Conservation (phyloP, 2,329 filamentous ascomycete species). For the Aspergillus latus region DNA sequence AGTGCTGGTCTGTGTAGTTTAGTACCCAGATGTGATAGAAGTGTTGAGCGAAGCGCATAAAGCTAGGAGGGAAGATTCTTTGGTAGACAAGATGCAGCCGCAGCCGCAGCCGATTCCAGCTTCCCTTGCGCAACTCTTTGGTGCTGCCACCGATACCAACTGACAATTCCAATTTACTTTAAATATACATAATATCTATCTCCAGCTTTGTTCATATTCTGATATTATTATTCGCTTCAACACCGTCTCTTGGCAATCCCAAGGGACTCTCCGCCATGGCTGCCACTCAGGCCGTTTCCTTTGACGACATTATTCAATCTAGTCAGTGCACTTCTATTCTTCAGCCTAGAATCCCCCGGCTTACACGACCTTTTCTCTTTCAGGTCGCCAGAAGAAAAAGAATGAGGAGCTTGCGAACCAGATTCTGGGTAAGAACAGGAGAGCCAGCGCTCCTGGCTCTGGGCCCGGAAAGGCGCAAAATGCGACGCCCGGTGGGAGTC, state of each 20-base stretch:
- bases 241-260: neutral
- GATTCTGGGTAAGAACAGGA: constrained; percentile 57
- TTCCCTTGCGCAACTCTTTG: constrained; percentile 8
- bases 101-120: constrained; percentile 7
- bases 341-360: neutral
- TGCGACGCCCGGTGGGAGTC: constrained; percentile 47
- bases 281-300: constrained; percentile 42
- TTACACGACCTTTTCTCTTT: constrained; percentile 4
- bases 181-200: neutral
- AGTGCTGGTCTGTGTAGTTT: too few relatives aligned
- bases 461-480: constrained; percentile 42
- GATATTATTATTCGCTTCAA: neutral
- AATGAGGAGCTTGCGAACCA: constrained; percentile 59
- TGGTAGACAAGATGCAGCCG: neutral
- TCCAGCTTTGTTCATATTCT: neutral
- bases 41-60: constrained; percentile 11
- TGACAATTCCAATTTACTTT: neutral
- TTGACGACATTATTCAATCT: constrained; percentile 54
- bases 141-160: neutral
- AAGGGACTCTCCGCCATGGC: constrained; percentile 34
- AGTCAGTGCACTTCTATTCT: constrained; percentile 37
- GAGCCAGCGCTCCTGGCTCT: constrained; percentile 48
- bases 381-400: constrained; percentile 56
- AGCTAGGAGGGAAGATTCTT: neutral
- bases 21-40: neutral